Conservation (phyloP, 805 yeast species). For the Kuraishia capsulata region DNA sequence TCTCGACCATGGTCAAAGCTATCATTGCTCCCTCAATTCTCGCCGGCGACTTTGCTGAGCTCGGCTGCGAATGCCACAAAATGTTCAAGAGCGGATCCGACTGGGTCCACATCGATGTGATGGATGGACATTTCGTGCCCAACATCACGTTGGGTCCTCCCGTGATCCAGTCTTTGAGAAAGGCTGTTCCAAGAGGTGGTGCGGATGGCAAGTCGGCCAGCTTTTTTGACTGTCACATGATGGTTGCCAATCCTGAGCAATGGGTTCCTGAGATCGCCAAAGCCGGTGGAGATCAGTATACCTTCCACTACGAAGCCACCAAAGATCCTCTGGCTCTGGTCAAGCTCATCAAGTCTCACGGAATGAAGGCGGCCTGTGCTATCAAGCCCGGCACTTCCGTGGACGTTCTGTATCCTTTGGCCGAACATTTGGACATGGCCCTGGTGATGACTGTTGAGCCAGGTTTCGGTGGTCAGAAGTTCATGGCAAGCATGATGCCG, state of each 20-base stretch:
- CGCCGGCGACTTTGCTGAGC: constrained; percentile 83
- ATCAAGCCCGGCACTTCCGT: constrained; percentile 90
- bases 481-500: constrained; percentile 94
- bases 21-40: constrained; percentile 92
- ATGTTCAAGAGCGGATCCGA: constrained; percentile 80
- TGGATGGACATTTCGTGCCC: constrained; percentile 99
- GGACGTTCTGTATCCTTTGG: constrained; percentile 69
- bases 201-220: constrained; percentile 31
- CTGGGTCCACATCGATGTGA: constrained; percentile 96
- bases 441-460: constrained; percentile 98
- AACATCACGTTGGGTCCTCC: constrained; percentile 94
- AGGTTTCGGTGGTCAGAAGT: constrained; percentile 97
- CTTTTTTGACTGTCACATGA: constrained; percentile 95
- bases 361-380: constrained; percentile 93
- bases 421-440: constrained; percentile 83
- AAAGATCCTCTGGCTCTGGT: constrained; percentile 67
- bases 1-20: constrained; percentile 66
- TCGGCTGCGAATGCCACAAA: constrained; percentile 80
- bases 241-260: constrained; percentile 86
- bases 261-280: constrained; percentile 92
- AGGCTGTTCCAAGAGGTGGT: constrained; percentile 58
- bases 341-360: constrained; percentile 62
- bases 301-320: constrained; percentile 93
- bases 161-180: constrained; percentile 68
- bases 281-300: constrained; percentile 93